Percentiles rank a stretch among this genome's conserved stretches.
Evolutionary conservation across 208 protist genomes (phyloP).

Genomic region (Trypanosoma platydactyli): DNA sequence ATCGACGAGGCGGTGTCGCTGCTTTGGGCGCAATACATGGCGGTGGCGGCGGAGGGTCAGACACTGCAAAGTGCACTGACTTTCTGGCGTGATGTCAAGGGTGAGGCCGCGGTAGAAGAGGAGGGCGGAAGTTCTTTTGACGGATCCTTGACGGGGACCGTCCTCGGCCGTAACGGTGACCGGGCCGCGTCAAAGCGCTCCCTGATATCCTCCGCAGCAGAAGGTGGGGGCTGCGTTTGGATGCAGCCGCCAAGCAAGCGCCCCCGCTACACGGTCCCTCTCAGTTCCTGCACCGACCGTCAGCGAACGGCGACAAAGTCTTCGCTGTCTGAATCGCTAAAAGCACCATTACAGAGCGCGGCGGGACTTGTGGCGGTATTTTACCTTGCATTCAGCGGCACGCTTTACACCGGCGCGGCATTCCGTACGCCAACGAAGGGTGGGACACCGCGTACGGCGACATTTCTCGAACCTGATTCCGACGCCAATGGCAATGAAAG

Average conservation of each 20-base stretch:
- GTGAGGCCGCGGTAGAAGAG: constrained; percentile 28
- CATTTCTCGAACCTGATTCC: background rate
- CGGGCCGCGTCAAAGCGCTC: background rate
- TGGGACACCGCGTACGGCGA: background rate
- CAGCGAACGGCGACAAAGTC: constrained; percentile 5
- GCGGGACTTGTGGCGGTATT: constrained; percentile 61
- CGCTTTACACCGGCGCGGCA: constrained; percentile 50
- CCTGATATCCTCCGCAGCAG: background rate
- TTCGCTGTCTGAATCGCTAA: background rate
- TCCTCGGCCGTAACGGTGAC: constrained; percentile 8
- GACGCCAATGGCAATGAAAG: no score
- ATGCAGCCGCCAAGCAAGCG: constrained; percentile 14
- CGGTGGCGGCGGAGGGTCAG: constrained; percentile 56
- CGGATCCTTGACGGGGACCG: background rate
- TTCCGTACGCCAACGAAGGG: background rate
- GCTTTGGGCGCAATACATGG: constrained; percentile 41
- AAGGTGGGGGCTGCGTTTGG: constrained; percentile 1
- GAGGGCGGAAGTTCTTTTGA: background rate
- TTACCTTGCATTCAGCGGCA: constrained; percentile 56
- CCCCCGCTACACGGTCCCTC: background rate
- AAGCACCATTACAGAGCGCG: constrained; percentile 29
- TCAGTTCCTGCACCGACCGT: constrained; percentile 2
- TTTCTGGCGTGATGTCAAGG: constrained; percentile 60
- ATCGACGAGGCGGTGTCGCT: constrained; percentile 29
- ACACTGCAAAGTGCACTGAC: constrained; percentile 52